A percentile compares a stretch with the other conserved stretches of the same genome.
Conservation (phyloP, 2,329 filamentous ascomycete genomes). For the Neofusicoccum parvum region DNA sequence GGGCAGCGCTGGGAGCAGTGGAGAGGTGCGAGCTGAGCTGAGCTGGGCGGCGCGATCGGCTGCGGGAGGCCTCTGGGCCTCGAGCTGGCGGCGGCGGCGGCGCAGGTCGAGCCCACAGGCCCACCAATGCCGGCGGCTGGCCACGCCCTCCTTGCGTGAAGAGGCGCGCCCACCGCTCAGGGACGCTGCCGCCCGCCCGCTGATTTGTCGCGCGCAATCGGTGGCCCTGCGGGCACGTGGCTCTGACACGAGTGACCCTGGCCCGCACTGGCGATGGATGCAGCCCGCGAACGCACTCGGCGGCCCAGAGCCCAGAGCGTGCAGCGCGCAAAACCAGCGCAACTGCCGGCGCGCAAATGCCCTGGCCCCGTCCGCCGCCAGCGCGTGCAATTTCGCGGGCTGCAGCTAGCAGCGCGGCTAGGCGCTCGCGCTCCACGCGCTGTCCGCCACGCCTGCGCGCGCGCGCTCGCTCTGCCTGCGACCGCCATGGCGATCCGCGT, state of each 20-base stretch:
- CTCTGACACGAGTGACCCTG: constrained; percentile 4
- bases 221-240: not conserved
- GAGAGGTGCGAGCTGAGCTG: no score
- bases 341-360: no score
- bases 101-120: not conserved
- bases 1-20: no score
- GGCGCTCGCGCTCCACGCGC: no score
- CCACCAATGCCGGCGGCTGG: not conserved
- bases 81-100: not conserved
- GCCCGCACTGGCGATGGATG: not conserved
- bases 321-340: no score
- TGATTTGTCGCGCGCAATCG: constrained; percentile 12
- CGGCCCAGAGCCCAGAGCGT: not conserved
- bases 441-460: not conserved
- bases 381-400: not conserved
- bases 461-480: not conserved
- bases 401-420: no score
- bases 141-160: not conserved
- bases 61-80: no score
- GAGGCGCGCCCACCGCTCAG: not conserved
- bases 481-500: constrained; percentile 6
- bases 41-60: no score
- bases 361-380: not conserved
- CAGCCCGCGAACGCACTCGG: not conserved
- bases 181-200: not conserved